phyloP scores from a whole-genome alignment of 1,284 basidiomycete genomes.

The Apiotrichum gamsii region DNA sequence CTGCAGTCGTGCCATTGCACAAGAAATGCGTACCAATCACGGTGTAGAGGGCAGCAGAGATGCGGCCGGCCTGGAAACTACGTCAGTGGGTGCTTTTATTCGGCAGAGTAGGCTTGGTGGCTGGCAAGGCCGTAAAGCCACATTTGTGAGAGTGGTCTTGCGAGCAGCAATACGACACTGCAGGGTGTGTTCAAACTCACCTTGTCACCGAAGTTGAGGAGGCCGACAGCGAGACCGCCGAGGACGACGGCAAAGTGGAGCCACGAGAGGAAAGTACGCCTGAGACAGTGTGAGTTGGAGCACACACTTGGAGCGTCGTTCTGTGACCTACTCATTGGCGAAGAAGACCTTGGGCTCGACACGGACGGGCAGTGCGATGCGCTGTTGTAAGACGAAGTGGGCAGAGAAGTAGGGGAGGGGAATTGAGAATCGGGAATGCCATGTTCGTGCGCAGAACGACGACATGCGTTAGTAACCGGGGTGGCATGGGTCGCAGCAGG shows the following conservation, averaged over 20 bases:
- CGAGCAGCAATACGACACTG: too few species aligned
- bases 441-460: too few species aligned
- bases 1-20: too few species aligned
- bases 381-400: constrained; percentile 45
- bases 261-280: constrained; percentile 86
- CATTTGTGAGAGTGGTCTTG: too few species aligned
- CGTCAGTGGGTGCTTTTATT: too few species aligned
- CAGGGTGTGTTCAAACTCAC: too few species aligned
- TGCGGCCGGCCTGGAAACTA: constrained; percentile 44
- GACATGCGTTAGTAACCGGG: too few species aligned
- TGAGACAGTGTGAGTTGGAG: constrained; percentile 6
- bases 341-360: constrained; percentile 88
- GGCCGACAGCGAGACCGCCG: constrained; percentile 86
- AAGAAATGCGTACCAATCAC: constrained; percentile 46
- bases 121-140: too few species aligned
- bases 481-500: too few species aligned
- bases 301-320: background rate
- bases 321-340: constrained; percentile 69
- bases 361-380: constrained; percentile 88
- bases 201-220: constrained; percentile 94
- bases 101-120: too few species aligned
- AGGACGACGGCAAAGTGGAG: constrained; percentile 91
- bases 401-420: background rate
- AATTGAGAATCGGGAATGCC: background rate
- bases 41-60: constrained; percentile 48